Evolutionary conservation across 2,329 filamentous ascomycete species (phyloP), one percentile per base, ranked within the genome.

Genomic region (Colletotrichum musicola): DNA sequence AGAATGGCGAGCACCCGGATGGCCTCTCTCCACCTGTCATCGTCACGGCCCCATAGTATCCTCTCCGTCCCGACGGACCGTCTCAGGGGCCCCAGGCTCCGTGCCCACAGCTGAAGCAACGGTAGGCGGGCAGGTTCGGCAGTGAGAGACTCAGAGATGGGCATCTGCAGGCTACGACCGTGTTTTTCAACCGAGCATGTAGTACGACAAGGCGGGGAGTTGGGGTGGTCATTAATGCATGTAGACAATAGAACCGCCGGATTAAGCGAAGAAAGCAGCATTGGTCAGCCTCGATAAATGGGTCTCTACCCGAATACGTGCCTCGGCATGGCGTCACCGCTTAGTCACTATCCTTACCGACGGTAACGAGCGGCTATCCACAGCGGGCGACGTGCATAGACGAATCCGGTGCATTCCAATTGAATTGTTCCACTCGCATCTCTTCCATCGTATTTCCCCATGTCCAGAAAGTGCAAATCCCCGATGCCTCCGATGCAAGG

Each of bases 321-420:
- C 65, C 65, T 68, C 65, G 65, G 61, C 65, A 68, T 68, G 55
- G 55, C 65, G 65, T 68, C 65, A 68, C 55, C 30, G 4, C 22
- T 42, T 42, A 55, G 38, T 16, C 53, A 38, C 22, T 30, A 49
- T 7, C 47, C 42, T 54, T 49, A 55, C 64, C 40, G 55, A 64
- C 47, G 49, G 53, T n/a, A 59, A 27, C 27, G 54, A 40, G 61
- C 40, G 40, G 16, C 40, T 42, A 42, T 9, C 30, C 30, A 35
- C 30, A 10, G 30, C 7, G 30, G 30, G 6, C 30, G 30, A 35
- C 10, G 30, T 9, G 30, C 30, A 10, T 35, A 35, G 30, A 35
- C 30, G 30, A 35, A 35, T 35, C 30, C 30, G 30, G 30, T 35
- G 30, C 30, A 35, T 35, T 35, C 30, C 30, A 35, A 3, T 25